A percentile compares a stretch with the other conserved stretches of the same genome.
These are phyloP conservation scores for Collybiopsis luxurians DNA, from an alignment of 768 basidiomycete genomes.

Conservation along the genomic window DNA sequence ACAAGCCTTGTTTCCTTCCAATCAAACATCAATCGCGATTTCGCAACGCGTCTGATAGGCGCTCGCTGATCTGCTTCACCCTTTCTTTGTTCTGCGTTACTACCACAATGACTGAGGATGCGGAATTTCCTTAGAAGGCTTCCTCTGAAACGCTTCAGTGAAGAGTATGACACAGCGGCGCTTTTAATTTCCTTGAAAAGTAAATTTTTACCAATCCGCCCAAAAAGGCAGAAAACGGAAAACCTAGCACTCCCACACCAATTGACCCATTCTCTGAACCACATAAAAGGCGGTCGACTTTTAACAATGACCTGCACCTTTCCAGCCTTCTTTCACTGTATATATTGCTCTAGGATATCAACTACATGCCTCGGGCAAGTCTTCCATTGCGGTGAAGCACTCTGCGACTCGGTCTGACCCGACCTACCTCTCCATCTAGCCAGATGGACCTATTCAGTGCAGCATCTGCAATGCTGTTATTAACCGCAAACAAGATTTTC, in stretches of 20 bases:
- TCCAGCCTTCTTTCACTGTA: not conserved
- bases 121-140: not conserved
- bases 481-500: not conserved
- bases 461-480: not conserved
- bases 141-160: not conserved
- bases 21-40: too few species aligned
- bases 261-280: not conserved
- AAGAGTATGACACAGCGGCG: not conserved
- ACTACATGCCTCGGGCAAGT: too few species aligned
- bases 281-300: not conserved
- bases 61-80: too few species aligned
- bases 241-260: not conserved
- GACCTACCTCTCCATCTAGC: not conserved
- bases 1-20: not conserved
- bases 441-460: not conserved
- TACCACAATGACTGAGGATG: not conserved
- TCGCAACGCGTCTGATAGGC: too few species aligned
- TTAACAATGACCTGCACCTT: not conserved
- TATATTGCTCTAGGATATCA: not conserved
- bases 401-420: not conserved
- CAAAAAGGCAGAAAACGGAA: constrained; percentile 1
- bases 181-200: constrained; percentile 4
- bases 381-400: too few species aligned
- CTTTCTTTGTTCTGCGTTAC: not conserved
- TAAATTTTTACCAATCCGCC: not conserved